These are phyloP conservation scores for Pontederia crassipes DNA, from an alignment of 176 grass and related monocot genomes.

Conservation along the genomic window DNA sequence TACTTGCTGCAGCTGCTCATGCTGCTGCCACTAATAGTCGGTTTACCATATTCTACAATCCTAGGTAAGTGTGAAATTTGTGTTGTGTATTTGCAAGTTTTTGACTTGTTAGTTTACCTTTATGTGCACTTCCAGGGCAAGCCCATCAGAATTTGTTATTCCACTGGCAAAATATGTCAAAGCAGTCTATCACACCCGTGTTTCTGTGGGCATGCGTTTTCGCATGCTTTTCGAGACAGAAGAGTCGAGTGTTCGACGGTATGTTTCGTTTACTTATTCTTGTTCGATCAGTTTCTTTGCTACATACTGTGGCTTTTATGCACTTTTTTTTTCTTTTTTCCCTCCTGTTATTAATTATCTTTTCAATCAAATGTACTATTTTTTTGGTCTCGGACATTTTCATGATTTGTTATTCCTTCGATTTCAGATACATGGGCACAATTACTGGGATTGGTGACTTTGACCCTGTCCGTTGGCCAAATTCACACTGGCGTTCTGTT, in stretches of 20 bases:
- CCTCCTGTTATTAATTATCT: slow-evolving; percentile 1
- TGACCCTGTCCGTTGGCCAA: slow-evolving; percentile 77
- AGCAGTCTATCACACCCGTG: slow-evolving; percentile 91
- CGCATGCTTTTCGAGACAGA: slow-evolving; percentile 99
- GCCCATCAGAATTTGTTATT: slow-evolving; percentile 96
- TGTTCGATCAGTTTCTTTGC: background rate
- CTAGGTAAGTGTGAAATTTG: slow-evolving; percentile 39
- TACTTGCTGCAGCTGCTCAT: slow-evolving; percentile 96
- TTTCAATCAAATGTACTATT: background rate
- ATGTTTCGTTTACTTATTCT: slow-evolving; percentile 14
- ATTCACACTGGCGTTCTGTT: slow-evolving; percentile 96
- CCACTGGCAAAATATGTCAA: slow-evolving; percentile 87
- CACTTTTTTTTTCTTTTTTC: background rate
- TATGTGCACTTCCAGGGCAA: slow-evolving; percentile 47
- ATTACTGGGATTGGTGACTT: slow-evolving; percentile 97
- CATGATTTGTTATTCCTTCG: slow-evolving; percentile 1
- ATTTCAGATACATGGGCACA: slow-evolving; percentile 91
- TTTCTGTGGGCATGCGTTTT: slow-evolving; percentile 96
- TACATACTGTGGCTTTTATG: background rate
- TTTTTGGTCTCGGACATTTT: background rate
- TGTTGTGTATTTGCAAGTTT: background rate
- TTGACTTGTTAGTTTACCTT: background rate
- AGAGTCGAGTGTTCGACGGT: slow-evolving; percentile 91
- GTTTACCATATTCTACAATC: slow-evolving; percentile 98
- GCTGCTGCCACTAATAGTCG: slow-evolving; percentile 92